These are phyloP conservation scores for Gastrolobium bilobum DNA, from an alignment of 306 rosid species.

Conservation along the genomic window DNA sequence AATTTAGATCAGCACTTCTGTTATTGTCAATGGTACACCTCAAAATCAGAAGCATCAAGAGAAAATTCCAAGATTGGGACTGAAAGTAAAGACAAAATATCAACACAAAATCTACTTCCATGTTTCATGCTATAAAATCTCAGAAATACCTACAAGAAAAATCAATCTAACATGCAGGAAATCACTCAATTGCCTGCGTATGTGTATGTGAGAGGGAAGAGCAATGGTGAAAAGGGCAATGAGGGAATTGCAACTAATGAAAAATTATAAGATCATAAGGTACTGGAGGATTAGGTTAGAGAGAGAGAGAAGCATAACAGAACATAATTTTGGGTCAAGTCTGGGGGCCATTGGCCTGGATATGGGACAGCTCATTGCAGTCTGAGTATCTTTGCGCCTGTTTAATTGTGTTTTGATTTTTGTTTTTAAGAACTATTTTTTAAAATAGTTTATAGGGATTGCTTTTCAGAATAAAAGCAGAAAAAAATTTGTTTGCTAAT, in stretches of 20 bases:
- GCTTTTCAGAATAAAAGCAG: no score
- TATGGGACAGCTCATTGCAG: slow-evolving; percentile 4
- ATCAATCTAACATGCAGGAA: slow-evolving; percentile 1
- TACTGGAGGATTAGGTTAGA: slow-evolving; percentile 5
- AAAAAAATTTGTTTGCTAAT: no score
- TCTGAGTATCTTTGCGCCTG: background rate
- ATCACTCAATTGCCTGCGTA: background rate
- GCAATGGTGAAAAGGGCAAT: background rate
- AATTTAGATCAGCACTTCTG: background rate
- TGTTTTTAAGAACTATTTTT: no score
- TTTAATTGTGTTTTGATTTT: no score
- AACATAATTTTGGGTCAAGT: slow-evolving; percentile 18
- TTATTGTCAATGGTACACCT: background rate
- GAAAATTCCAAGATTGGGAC: background rate
- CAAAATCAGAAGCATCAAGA: slow-evolving; percentile 22
- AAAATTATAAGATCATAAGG: no score
- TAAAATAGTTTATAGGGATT: no score
- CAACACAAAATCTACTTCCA: slow-evolving; percentile 7
- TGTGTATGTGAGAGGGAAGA: background rate
- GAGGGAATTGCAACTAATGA: slow-evolving; percentile 18
- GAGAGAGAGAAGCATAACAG: background rate
- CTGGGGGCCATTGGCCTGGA: background rate
- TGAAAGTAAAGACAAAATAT: slow-evolving; percentile 9
- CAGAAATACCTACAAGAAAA: background rate
- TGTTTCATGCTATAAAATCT: slow-evolving; percentile 21